Percentiles rank a stretch among this genome's conserved stretches.
phyloP scores from a whole-genome alignment of 108 stramenopile genomes.

The Ochromonas danica region DNA sequence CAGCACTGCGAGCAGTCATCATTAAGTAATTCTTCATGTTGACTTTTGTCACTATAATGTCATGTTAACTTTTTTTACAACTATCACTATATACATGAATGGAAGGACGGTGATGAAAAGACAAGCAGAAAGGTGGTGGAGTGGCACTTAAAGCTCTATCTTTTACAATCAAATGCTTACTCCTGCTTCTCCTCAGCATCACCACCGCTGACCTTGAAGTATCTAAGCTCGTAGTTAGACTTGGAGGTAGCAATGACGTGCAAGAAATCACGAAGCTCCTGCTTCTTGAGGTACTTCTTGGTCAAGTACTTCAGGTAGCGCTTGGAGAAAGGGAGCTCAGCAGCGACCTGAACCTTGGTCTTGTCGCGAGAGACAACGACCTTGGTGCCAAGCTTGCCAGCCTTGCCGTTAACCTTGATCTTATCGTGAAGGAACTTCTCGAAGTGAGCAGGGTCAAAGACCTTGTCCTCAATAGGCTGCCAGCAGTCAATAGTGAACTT shows the following conservation, averaged over 20 bases:
- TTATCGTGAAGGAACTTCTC: conserved; percentile 96
- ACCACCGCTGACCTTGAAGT: conserved; percentile 53
- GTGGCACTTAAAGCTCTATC: no score
- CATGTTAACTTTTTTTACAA: no score
- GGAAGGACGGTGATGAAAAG: no score
- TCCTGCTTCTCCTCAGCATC: conserved; percentile 2
- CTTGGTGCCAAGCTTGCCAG: conserved; percentile 62
- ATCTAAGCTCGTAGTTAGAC: conserved; percentile 70
- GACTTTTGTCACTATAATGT: no score
- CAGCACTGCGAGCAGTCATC: no score
- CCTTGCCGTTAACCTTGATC: conserved; percentile 82
- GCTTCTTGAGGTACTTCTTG: conserved; percentile 99
- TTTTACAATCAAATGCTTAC: no score
- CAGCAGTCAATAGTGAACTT: conserved; percentile 97
- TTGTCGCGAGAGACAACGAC: conserved; percentile 81
- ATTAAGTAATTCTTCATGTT: no score
- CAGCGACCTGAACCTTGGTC: conserved; percentile 80
- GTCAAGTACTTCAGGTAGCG: conserved; percentile 97
- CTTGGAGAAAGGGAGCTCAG: conserved; percentile 89
- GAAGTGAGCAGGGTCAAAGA: conserved; percentile 92
- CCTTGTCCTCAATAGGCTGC: conserved; percentile 94
- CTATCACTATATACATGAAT: no score
- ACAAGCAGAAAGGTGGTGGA: no score
- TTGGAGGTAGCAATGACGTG: conserved; percentile 92
- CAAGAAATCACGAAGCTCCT: conserved; percentile 93